Evolutionary conservation across 139 green algal genomes (phyloP).

Genomic region (Asterochloris sp.): DNA sequence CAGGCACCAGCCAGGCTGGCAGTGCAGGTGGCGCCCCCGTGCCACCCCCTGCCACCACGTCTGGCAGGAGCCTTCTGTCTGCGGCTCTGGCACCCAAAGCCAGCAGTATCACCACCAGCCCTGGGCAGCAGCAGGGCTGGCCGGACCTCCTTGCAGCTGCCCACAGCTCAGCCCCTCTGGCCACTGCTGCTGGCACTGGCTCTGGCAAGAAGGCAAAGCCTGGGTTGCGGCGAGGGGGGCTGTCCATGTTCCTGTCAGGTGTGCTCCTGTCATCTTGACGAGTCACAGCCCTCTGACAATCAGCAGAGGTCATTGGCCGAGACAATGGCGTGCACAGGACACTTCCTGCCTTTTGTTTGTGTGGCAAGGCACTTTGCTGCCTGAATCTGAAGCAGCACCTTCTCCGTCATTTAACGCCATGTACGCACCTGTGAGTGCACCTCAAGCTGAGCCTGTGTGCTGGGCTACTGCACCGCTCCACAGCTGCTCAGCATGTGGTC

Average conservation of each 20-base stretch:
- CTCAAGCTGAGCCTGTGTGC: neutral
- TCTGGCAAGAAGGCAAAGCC: constrained; percentile 16
- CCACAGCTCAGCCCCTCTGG: neutral
- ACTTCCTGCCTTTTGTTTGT: neutral
- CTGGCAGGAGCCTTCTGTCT: neutral
- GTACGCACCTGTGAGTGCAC: neutral
- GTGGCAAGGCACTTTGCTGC: neutral
- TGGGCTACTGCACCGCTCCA: neutral
- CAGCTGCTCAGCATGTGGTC: neutral
- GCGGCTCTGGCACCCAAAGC: neutral
- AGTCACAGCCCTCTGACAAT: neutral
- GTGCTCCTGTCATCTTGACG: neutral
- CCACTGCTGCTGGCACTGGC: neutral
- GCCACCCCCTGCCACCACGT: neutral
- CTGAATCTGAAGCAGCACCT: neutral
- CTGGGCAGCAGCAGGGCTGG: neutral
- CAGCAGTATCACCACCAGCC: neutral
- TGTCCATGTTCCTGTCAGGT: constrained; percentile 73
- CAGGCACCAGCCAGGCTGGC: neutral
- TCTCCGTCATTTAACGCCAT: neutral
- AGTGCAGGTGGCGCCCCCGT: neutral
- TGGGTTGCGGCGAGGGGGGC: constrained; percentile 44
- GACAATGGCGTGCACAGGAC: neutral
- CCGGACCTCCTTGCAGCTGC: neutral
- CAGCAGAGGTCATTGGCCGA: neutral